Percentiles rank a stretch among this genome's conserved stretches.
phyloP scores from a whole-genome alignment of 805 yeast species.

The Candida oleophila region DNA sequence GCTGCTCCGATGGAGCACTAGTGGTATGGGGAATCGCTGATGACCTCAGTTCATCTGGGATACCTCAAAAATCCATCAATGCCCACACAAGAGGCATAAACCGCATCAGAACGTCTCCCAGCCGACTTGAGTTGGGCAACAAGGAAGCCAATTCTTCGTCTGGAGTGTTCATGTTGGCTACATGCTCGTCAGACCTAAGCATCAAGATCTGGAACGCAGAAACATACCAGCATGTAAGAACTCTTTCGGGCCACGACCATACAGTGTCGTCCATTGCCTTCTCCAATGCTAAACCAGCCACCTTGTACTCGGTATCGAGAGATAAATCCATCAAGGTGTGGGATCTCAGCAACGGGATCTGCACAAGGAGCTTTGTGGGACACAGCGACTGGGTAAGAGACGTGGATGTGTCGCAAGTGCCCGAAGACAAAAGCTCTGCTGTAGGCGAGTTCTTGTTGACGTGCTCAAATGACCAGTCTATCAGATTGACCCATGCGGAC shows the following conservation, averaged over 20 bases:
- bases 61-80: conserved; percentile 58
- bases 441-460: conserved; percentile 62
- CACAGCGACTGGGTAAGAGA: conserved; percentile 89
- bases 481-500: conserved; percentile 62
- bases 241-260: conserved; percentile 85
- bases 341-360: conserved; percentile 69
- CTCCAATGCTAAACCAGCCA: conserved; percentile 43
- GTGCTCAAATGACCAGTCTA: conserved; percentile 77
- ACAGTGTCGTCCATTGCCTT: conserved; percentile 67
- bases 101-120: conserved; percentile 50
- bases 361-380: conserved; percentile 63
- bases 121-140: conserved; percentile 30
- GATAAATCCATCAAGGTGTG: conserved; percentile 62
- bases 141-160: conserved; percentile 39
- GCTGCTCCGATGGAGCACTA: conserved; percentile 70
- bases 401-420: conserved; percentile 41
- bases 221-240: conserved; percentile 50
- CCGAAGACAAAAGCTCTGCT: conserved; percentile 13
- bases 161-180: conserved; percentile 37
- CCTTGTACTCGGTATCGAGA: conserved; percentile 60
- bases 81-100: conserved; percentile 79
- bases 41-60: conserved; percentile 46
- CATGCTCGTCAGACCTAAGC: conserved; percentile 51
- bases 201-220: conserved; percentile 74
- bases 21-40: conserved; percentile 64